Evolutionary conservation across 2,329 filamentous ascomycete species (phyloP), one percentile per base, ranked within the genome.

Genomic region (Ascosphaera aggregata): DNA sequence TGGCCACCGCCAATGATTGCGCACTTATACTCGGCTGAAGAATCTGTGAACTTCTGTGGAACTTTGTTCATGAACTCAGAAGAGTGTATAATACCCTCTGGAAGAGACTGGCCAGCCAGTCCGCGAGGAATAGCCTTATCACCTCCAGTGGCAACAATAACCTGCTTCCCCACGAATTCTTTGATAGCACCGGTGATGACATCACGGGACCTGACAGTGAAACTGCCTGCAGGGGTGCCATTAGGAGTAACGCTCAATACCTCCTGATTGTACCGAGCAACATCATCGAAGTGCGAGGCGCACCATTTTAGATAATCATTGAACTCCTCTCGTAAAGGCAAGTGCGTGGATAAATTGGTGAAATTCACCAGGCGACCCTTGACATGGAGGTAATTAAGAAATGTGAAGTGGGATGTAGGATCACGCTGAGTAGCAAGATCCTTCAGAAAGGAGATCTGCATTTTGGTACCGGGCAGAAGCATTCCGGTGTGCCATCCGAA

Each of bases 391-490:
- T 95, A 95, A 60, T 94, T 94, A 52, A 93, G 64, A 60, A 94
- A 95, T 11, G 86, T 95, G 58, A 95, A 95, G 50, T 84, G 70
- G 46, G 43, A 45, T 80, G 91, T 45, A 5, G 86, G 86, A 54
- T 95, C 76, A 42, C 86, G 71, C 47, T 93, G 66, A 2, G 81
- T 89, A 2, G 86, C 86, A 56, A 95, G 71, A 54, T 95, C 86
- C 62, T 95, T 95, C 61, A 95, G 69, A 62, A 93, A 95, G 8
- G 81, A 91, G 48, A 95, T 95, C 55, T 95, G 86, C 86, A 95
- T 95, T 60, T 79, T 84, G 39, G 85, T 80, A 3, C 84, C 85
- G 0, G 84, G 81, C 2, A 95, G 69, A 42, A 94, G 72, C 86
- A 95, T 95, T 43, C 86, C 86, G 0, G 82, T 75, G 57, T 95